These are phyloP conservation scores for Populus ilicifolia DNA, from an alignment of 345 rosid genomes.

Conservation along the genomic window DNA sequence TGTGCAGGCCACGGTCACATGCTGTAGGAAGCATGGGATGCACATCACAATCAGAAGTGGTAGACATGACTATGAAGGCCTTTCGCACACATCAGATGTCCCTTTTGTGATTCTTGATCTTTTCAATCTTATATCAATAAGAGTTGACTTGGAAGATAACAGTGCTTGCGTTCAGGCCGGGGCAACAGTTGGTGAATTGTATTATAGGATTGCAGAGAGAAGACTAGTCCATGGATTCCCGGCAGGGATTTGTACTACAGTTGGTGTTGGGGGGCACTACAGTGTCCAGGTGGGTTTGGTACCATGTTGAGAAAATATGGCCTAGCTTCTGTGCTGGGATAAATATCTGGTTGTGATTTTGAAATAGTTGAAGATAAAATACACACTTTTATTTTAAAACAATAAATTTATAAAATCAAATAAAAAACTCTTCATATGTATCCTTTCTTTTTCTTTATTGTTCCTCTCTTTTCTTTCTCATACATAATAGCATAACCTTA, in stretches of 20 bases:
- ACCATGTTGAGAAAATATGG: conserved; percentile 22
- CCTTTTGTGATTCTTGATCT: conserved; percentile 20
- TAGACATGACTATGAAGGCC: conserved; percentile 24
- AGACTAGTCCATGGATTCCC: conserved; percentile 20
- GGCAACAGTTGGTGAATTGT: conserved; percentile 22
- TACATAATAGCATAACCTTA: no score
- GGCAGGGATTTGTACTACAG: conserved; percentile 23
- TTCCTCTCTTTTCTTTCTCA: no score
- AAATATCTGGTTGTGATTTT: no score
- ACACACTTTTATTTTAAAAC: no score
- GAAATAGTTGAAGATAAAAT: no score
- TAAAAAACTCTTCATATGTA: no score
- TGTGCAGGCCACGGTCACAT: conserved; percentile 16
- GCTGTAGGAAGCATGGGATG: conserved; percentile 2
- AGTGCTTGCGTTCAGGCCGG: conserved; percentile 20
- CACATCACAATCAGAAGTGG: conserved; percentile 20
- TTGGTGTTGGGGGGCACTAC: conserved; percentile 22
- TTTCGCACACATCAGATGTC: not conserved
- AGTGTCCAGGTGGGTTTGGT: conserved; percentile 25
- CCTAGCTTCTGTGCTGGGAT: conserved; percentile 18
- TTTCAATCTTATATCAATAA: conserved; percentile 9
- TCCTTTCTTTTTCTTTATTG: no score
- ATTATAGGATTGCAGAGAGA: conserved; percentile 13
- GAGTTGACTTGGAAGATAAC: conserved; percentile 5
- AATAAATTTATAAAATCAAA: no score